Conservation (phyloP, 306 rosid species). For the Dicorynia guianensis region DNA sequence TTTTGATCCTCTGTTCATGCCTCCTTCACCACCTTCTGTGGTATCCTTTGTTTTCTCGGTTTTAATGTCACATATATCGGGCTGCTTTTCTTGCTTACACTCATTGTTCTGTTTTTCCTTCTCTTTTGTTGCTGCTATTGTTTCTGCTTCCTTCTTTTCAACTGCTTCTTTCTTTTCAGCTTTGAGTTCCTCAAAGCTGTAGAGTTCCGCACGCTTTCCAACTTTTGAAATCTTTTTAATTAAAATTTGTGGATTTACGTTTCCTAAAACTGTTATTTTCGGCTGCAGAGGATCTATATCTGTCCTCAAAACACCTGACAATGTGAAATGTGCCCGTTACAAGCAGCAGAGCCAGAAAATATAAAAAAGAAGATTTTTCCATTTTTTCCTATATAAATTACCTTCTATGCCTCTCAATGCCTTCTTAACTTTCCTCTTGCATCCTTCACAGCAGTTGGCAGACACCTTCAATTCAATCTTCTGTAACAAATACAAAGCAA, state of each 20-base stretch:
- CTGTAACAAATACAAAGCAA: constrained; percentile 36
- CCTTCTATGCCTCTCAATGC: constrained; percentile 39
- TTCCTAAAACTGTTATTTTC: constrained; percentile 52
- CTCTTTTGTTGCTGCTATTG: background rate
- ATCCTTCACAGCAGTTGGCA: constrained; percentile 57
- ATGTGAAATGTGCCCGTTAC: constrained; percentile 17
- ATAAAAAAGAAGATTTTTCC: background rate
- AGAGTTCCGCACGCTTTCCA: constrained; percentile 49
- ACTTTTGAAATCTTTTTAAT: constrained; percentile 49
- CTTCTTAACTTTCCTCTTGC: constrained; percentile 53
- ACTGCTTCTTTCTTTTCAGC: constrained; percentile 12
- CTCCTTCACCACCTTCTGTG: constrained; percentile 1
- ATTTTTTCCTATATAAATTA: background rate
- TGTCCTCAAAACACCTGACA: constrained; percentile 47
- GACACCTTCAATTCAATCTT: constrained; percentile 54
- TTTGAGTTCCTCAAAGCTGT: constrained; percentile 32
- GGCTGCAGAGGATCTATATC: constrained; percentile 52
- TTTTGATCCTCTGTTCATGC: constrained; percentile 23
- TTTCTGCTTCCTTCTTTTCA: constrained; percentile 16
- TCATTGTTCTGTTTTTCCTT: constrained; percentile 32
- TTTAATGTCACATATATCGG: background rate
- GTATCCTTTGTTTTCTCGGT: constrained; percentile 32
- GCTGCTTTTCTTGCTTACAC: constrained; percentile 16
- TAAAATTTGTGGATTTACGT: constrained; percentile 46
- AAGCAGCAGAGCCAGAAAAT: background rate